Evolutionary conservation across 768 basidiomycete genomes (phyloP).

Genomic region (Guyanaporus albipodus): DNA sequence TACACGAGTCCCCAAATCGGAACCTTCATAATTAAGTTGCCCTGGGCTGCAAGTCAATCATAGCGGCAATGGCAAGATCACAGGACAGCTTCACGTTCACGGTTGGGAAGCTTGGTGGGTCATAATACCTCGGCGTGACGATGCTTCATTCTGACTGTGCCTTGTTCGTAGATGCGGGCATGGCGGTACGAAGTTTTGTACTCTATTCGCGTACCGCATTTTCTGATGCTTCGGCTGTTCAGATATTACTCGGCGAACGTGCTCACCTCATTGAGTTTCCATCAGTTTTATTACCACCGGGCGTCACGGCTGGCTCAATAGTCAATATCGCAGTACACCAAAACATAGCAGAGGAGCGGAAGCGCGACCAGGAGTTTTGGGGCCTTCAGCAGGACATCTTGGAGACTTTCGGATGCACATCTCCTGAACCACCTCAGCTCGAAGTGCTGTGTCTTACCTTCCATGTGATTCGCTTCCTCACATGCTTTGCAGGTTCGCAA

Average conservation of each 20-base stretch:
- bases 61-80: conserved; percentile 31
- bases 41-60: not conserved
- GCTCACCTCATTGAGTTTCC: conserved; percentile 99
- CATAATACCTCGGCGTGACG: not conserved
- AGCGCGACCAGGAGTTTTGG: conserved; percentile 81
- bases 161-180: conserved; percentile 73
- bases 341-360: conserved; percentile 79
- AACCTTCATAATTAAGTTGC: conserved; percentile 5
- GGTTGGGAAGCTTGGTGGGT: conserved; percentile 89
- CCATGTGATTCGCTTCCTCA: not conserved
- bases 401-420: conserved; percentile 59
- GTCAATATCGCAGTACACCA: conserved; percentile 95
- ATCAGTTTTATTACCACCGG: conserved; percentile 89
- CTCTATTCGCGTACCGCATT: not conserved
- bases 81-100: conserved; percentile 85
- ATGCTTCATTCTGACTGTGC: conserved; percentile 9
- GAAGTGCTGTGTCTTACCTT: conserved; percentile 44
- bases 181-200: conserved; percentile 61
- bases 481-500: conserved; percentile 66
- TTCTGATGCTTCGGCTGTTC: not conserved
- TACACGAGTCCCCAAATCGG: not conserved
- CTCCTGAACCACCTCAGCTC: conserved; percentile 72
- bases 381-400: conserved; percentile 78
- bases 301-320: conserved; percentile 90
- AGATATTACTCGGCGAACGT: conserved; percentile 91